A percentile compares a stretch with the other conserved stretches of the same genome.
Conservation (phyloP, 306 rosid species). For the Mucuna pruriens region DNA sequence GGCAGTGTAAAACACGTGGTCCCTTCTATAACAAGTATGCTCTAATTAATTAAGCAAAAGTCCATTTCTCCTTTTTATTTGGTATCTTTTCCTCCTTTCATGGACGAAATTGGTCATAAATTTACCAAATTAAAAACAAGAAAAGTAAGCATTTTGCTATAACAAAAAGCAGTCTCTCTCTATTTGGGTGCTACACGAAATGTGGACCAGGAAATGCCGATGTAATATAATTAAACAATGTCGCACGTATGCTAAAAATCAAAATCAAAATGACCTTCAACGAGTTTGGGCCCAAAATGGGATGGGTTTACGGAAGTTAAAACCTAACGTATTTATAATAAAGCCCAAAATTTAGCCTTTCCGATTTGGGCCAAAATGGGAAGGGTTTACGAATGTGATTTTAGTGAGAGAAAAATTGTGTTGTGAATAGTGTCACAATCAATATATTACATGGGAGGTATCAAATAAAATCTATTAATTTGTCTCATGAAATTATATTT, state of each 20-base stretch:
- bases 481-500: no score
- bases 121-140: neutral
- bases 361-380: neutral
- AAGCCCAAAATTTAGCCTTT: neutral
- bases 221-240: no score
- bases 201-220: neutral
- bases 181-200: neutral
- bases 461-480: no score
- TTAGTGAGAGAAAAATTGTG: neutral
- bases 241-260: no score
- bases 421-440: neutral
- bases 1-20: neutral
- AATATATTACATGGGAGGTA: no score
- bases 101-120: neutral
- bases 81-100: neutral
- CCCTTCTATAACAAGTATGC: neutral
- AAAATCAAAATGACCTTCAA: neutral
- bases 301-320: neutral
- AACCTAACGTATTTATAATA: no score
- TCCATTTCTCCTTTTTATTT: neutral
- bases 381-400: neutral
- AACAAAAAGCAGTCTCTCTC: neutral
- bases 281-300: neutral
- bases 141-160: neutral
- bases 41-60: neutral